Evolutionary conservation across 2,329 filamentous ascomycete genomes (phyloP), one percentile per base, ranked within the genome.

Genomic region (Penicillium sp.): DNA sequence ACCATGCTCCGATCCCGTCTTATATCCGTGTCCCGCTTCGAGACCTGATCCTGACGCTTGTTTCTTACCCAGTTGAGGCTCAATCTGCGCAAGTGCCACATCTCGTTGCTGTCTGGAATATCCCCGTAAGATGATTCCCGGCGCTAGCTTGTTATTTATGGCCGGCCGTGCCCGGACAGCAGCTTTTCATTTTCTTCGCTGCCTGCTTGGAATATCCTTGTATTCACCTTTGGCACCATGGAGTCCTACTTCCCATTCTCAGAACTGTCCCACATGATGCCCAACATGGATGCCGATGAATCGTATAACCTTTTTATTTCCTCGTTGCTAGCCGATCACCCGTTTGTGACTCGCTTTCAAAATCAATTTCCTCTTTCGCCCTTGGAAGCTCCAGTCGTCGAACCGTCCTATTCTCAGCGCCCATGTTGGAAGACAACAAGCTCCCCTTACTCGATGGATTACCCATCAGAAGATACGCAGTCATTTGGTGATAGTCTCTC

Each of bases 191-290:
- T 34, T 34, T 34, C 16, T 27, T 6, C 24, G 24, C 24, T 8
- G 24, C 24, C 5, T 27, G 8, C 24, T 27, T 27, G 8, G 24
- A 27, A 8, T 4, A 8, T 8, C 8, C 5, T 27, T 27, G 5
- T 6, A 5, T 27, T 27, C 24, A 27, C 24, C 24, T 27, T 4
- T 27, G 5, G 5, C 24, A 31, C 29, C 4, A 56, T 62, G 57
- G 55, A 61, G 11, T 52, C 58, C 44, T 59, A 58, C 38, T 43
- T 54, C 1, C 52, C 44, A 6, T 58, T 47, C 34, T 52, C 54
- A 24, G 53, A 61, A 3, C 34, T 54, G 16, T 47, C 53, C 39
- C 50, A 57, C 43, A 44, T 55, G 42, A 42, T 56, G 22, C 46
- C 56, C 14, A 53, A 56, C 24, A 47, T 51, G 21, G 27, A 43